Conservation (phyloP, 805 yeast genomes). For the Hanseniaspora taiwanica region DNA sequence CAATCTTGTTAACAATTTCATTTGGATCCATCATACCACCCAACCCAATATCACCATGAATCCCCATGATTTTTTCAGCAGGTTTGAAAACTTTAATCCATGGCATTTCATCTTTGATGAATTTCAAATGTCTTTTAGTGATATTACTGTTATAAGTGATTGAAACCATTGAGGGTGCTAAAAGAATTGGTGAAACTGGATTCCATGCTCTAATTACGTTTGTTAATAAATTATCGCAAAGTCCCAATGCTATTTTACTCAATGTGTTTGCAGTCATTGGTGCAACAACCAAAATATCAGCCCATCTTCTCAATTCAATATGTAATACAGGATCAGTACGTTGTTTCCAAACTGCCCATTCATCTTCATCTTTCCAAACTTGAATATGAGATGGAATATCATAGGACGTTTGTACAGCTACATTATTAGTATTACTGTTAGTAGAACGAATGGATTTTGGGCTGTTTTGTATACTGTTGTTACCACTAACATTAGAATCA, state of each 20-base stretch:
- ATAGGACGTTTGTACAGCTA: background rate
- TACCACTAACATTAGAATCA: no score
- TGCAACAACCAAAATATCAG: constrained; percentile 62
- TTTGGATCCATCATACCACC: constrained; percentile 99
- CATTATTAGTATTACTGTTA: no score
- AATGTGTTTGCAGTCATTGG: constrained; percentile 81
- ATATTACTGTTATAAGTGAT: constrained; percentile 82
- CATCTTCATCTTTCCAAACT: constrained; percentile 89
- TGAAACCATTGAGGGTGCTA: constrained; percentile 95
- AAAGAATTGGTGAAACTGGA: constrained; percentile 70
- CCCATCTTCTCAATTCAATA: constrained; percentile 81
- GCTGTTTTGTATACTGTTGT: no score
- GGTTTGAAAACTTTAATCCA: constrained; percentile 93
- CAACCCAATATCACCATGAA: constrained; percentile 97
- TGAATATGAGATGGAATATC: constrained; percentile 56
- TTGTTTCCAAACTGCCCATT: constrained; percentile 79
- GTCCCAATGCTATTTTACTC: constrained; percentile 78
- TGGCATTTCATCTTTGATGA: constrained; percentile 80
- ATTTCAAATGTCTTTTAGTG: constrained; percentile 68
- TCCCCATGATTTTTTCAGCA: constrained; percentile 82
- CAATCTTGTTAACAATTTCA: constrained; percentile 79
- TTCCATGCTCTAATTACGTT: constrained; percentile 94
- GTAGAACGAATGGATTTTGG: no score
- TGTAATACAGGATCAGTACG: constrained; percentile 87
- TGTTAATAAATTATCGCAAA: constrained; percentile 85